Base-by-base conservation (phyloP, 139 green algal species). In the Gonium pectorale region DNA sequence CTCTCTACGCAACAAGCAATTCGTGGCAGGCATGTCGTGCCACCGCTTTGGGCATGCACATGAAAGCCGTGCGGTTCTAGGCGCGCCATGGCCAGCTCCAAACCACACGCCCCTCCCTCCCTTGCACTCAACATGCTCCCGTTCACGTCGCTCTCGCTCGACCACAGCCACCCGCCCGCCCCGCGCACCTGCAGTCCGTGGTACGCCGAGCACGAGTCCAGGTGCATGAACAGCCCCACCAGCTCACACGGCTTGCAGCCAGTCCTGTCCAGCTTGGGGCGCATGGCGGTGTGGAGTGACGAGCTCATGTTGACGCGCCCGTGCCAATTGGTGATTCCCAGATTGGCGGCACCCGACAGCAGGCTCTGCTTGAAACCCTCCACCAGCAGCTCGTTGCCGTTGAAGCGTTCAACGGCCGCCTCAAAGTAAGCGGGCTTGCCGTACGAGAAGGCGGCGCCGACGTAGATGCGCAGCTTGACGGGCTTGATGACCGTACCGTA, bases 151-250 rank as follows among this genome's bases (percentile, higher is more conserved):
- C n/a, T n/a, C n/a, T n/a, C n/a, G 17, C 21, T n/a, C 56, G 9
- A 33, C 56, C 56, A 64, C 15, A 17, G 15, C 62, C n/a, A 7
- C 62, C 29, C 68, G n/a, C 15, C 0, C 17, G 15, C 75, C 7
- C 75, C 17, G 15, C 75, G 0, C 75, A 82, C 75, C 75, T 82
- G 75, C 31, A 83, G 60, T 15, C 77, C 77, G 43, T 73, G 77
- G n/a, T 49, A 83, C 4, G 77, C 60, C 1, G 33, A 38, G 63
- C 77, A 83, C 4, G 60, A 74, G 6, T 73, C 77, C 43, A 83
- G 62, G 62, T 83, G 62, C 0, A 83, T 27, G 60, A 83, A 83
- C 60, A 83, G 43, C 3, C 77, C 77, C 29, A 83, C 77, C 40
- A 83, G 44, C 62, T 83, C 77, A 2, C 4, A 2, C 24, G 26